Conservation (phyloP, 225 moss, liverwort and hornwort genomes). For the Takakia lepidozioides region DNA sequence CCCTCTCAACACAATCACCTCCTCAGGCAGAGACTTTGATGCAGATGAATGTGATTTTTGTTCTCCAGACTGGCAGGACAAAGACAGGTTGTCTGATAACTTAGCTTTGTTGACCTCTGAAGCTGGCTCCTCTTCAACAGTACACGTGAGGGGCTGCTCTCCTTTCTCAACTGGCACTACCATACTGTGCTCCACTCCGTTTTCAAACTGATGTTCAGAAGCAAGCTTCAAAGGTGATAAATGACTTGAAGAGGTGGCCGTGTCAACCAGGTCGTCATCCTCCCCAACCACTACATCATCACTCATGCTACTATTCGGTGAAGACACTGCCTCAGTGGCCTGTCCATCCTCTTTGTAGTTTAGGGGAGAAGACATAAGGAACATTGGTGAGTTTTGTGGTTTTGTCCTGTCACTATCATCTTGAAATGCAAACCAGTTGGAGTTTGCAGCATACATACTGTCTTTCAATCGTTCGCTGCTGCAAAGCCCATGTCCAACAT, state of each 20-base stretch:
- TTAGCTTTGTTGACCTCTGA: slow-evolving; percentile 62
- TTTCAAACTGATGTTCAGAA: slow-evolving; percentile 27
- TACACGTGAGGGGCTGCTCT: slow-evolving; percentile 36
- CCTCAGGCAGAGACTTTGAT: slow-evolving; percentile 19
- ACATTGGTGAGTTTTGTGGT: slow-evolving; percentile 67
- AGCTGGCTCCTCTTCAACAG: slow-evolving; percentile 44
- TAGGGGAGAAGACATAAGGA: slow-evolving; percentile 67
- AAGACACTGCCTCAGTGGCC: slow-evolving; percentile 50
- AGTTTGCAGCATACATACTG: slow-evolving; percentile 63
- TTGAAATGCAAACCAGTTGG: slow-evolving; percentile 89
- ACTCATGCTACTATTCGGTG: slow-evolving; percentile 89
- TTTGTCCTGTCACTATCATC: slow-evolving; percentile 76
- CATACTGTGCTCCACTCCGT: slow-evolving; percentile 33
- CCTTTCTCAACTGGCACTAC: too few species aligned
- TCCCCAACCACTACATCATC: slow-evolving; percentile 95
- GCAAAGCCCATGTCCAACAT: background rate
- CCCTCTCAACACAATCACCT: slow-evolving; percentile 28
- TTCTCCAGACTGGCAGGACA: slow-evolving; percentile 38
- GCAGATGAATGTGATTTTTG: slow-evolving; percentile 6
- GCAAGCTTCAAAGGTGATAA: slow-evolving; percentile 15
- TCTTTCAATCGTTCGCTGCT: slow-evolving; percentile 55
- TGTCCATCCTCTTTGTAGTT: slow-evolving; percentile 61
- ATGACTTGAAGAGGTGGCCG: slow-evolving; percentile 61
- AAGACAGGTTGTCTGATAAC: slow-evolving; percentile 54
- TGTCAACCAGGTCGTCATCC: slow-evolving; percentile 86